These are phyloP conservation scores for Nicotiana tabacum DNA, from an alignment of 257 asterid genomes.

Conservation along the genomic window DNA sequence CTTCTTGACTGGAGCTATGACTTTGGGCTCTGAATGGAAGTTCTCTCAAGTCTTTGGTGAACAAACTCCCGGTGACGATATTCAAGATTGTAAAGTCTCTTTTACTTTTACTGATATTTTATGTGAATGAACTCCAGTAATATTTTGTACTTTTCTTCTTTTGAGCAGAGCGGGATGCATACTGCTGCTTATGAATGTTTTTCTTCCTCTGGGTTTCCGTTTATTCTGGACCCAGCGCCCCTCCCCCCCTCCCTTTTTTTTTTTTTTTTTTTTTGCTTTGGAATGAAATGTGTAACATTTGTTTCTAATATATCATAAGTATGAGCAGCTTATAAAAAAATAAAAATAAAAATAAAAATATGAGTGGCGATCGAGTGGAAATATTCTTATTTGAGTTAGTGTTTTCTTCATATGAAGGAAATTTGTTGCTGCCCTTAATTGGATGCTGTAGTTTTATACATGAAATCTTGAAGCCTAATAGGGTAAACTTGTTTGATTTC, in stretches of 20 bases:
- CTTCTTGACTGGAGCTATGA: constrained; percentile 19
- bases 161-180: neutral
- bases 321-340: neutral
- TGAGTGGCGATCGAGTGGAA: neutral
- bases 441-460: neutral
- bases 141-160: neutral
- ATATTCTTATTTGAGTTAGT: neutral
- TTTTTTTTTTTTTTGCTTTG: neutral
- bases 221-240: too few relatives aligned
- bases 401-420: neutral
- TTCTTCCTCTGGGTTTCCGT: neutral
- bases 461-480: neutral
- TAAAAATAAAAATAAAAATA: neutral
- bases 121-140: neutral
- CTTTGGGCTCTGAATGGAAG: constrained; percentile 54
- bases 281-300: neutral
- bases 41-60: constrained; percentile 80
- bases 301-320: neutral
- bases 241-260: too few relatives aligned
- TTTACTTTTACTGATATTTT: neutral
- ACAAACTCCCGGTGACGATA: constrained; percentile 49
- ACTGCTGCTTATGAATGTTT: neutral
- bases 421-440: neutral
- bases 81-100: constrained; percentile 48
- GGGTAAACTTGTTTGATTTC: neutral